phyloP scores from a whole-genome alignment of 805 yeast genomes.

The Candida khao-thaluensis region DNA sequence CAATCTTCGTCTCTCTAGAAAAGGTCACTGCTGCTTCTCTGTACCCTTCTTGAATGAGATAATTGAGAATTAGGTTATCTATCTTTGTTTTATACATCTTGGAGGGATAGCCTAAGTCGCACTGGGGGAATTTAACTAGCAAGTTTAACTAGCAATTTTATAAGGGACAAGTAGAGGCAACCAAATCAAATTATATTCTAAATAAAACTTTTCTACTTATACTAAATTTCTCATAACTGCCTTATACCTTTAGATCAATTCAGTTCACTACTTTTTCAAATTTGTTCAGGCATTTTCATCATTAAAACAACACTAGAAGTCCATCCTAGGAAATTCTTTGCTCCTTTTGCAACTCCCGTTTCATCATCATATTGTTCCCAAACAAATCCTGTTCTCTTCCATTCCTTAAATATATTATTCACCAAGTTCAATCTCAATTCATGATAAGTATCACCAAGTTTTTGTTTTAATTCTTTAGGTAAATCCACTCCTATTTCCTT shows the following conservation, averaged over 20 bases:
- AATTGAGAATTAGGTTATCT: constrained; percentile 62
- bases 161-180: too few relatives aligned
- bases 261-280: too few relatives aligned
- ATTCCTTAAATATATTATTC: constrained; percentile 62
- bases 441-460: constrained; percentile 43
- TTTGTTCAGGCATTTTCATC: constrained; percentile 75
- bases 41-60: constrained; percentile 75
- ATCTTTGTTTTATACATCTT: constrained; percentile 31
- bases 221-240: too few relatives aligned
- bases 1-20: constrained; percentile 53
- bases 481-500: constrained; percentile 26
- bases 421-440: constrained; percentile 67
- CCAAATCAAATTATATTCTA: too few relatives aligned
- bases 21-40: constrained; percentile 63
- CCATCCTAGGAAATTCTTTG: constrained; percentile 94
- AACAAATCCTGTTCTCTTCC: constrained; percentile 74
- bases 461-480: constrained; percentile 39
- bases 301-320: constrained; percentile 76
- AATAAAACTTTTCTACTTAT: too few relatives aligned
- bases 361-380: constrained; percentile 88
- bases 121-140: too few relatives aligned
- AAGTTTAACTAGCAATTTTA: too few relatives aligned
- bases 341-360: constrained; percentile 76
- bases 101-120: not conserved
- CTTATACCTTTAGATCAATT: not conserved